Evolutionary conservation across 805 yeast genomes (phyloP).

Genomic region (Pichia sporocuriosa): DNA sequence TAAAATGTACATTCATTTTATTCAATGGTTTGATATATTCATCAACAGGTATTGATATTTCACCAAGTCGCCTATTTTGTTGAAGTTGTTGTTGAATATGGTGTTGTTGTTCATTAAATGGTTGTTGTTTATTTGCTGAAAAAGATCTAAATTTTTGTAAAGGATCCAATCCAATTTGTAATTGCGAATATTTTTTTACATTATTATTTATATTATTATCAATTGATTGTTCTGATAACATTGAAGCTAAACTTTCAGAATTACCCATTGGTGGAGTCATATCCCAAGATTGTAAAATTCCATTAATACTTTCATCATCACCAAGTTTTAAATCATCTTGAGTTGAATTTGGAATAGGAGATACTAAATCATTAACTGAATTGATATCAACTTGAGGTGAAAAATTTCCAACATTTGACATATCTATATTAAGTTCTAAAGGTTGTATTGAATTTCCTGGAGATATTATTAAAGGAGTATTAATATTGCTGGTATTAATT

Average conservation of each 20-base stretch:
- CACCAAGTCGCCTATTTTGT: slow-evolving; percentile 25
- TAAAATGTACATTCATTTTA: slow-evolving; percentile 30
- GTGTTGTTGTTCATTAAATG: neutral
- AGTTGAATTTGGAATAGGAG: neutral
- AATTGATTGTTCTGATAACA: slow-evolving; percentile 16
- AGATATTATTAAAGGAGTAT: neutral
- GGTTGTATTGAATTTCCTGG: neutral
- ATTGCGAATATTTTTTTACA: slow-evolving; percentile 15
- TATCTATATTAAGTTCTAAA: neutral
- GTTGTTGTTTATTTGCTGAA: slow-evolving; percentile 1
- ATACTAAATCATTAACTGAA: neutral
- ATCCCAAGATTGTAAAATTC: slow-evolving; percentile 24
- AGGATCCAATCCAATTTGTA: slow-evolving; percentile 30
- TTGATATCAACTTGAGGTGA: neutral
- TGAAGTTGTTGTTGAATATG: neutral
- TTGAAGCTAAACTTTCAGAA: slow-evolving; percentile 22
- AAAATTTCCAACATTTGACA: neutral
- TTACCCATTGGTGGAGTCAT: slow-evolving; percentile 22
- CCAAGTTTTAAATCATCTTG: neutral
- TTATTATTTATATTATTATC: neutral
- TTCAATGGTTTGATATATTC: slow-evolving; percentile 33
- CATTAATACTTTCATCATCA: slow-evolving; percentile 15
- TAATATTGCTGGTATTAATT: too few relatives aligned
- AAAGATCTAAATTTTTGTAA: slow-evolving; percentile 23
- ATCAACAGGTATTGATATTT: slow-evolving; percentile 29